phyloP scores from a whole-genome alignment of 2,329 filamentous ascomycete species.

The Cercospora sojina region DNA sequence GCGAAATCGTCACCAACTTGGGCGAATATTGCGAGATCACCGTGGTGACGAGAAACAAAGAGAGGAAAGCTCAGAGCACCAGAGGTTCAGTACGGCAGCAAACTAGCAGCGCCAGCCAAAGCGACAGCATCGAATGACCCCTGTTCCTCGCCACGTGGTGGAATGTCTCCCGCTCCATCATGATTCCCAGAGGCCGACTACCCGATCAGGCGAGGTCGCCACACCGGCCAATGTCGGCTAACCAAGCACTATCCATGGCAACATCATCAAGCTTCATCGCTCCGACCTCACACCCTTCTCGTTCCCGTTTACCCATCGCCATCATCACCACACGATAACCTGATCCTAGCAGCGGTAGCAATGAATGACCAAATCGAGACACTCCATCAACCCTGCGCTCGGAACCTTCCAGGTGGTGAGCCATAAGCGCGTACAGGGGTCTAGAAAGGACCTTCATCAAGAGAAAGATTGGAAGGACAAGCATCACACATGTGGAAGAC shows the following conservation, averaged over 20 bases:
- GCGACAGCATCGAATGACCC: not conserved
- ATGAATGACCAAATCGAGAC: not conserved
- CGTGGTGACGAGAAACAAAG: not conserved
- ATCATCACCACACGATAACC: not conserved
- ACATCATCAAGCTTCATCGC: not conserved
- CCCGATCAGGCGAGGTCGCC: not conserved
- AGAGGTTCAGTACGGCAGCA: not conserved
- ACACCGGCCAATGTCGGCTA: slow-evolving; percentile 8
- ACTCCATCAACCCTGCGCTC: slow-evolving; percentile 7
- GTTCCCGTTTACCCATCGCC: not conserved
- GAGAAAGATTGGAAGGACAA: not conserved
- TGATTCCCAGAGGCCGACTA: not conserved
- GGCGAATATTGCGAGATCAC: not conserved
- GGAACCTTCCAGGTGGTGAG: not conserved
- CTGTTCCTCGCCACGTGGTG: slow-evolving; percentile 5
- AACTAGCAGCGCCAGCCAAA: not conserved
- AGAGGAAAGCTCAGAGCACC: not conserved
- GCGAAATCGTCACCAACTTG: not conserved
- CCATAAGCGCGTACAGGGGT: not conserved
- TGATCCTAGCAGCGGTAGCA: not conserved
- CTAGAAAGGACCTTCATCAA: not conserved
- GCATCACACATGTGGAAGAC: not conserved
- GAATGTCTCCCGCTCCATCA: not conserved
- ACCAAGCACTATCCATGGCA: not conserved
- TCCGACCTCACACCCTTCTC: not conserved